Conservation (phyloP, 2,329 filamentous ascomycete species). For the Albifimbria verrucaria region DNA sequence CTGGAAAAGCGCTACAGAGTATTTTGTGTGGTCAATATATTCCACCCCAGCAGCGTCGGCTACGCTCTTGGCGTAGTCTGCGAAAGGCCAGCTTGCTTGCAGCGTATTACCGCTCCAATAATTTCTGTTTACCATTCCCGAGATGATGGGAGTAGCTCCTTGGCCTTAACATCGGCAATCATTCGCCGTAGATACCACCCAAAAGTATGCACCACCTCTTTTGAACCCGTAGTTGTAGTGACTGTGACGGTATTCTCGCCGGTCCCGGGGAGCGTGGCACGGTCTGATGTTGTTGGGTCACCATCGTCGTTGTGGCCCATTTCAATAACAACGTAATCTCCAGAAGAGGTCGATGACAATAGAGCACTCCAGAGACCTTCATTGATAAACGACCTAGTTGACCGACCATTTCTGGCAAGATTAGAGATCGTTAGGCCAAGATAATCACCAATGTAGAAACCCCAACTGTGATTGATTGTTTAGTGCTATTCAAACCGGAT, state of each 20-base stretch:
- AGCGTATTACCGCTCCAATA: neutral
- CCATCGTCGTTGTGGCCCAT: neutral
- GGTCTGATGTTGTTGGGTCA: neutral
- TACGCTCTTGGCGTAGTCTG: neutral
- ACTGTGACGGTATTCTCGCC: neutral
- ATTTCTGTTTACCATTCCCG: neutral
- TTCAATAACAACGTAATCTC: neutral
- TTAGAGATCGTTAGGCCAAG: neutral
- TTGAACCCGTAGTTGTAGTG: neutral
- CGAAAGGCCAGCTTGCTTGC: neutral
- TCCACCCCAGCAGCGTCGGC: neutral
- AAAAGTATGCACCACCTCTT: neutral
- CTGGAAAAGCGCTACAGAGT: neutral
- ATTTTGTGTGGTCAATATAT: neutral
- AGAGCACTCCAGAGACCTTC: neutral
- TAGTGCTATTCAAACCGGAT: neutral
- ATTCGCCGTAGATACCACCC: neutral
- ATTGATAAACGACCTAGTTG: neutral
- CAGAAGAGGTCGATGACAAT: neutral
- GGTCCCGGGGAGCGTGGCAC: neutral
- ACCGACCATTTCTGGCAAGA: neutral
- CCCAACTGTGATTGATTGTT: neutral
- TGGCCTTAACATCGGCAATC: neutral
- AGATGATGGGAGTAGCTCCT: neutral
- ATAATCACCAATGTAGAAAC: neutral